Base-by-base conservation (phyloP, 441 rosid genomes). In the Adansonia rubrostipa region DNA sequence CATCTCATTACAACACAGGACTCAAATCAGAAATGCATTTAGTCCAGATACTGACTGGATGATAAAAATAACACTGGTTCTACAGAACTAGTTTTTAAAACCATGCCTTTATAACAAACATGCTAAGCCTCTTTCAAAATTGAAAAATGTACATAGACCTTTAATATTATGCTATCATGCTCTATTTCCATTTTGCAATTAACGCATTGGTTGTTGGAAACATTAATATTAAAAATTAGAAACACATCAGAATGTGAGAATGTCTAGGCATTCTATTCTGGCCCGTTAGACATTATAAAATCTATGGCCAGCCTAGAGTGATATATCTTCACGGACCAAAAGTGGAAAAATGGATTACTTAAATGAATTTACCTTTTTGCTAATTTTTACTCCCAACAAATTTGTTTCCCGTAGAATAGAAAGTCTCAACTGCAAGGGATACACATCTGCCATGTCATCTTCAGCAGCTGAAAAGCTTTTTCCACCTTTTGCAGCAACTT, bases 391-490 rank as follows among this genome's bases (percentile, higher is more conserved):
- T 71, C 93, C 96, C 84, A 95, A 78, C 0, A 89, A 84, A 81
- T 85, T 91, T n/a, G 86, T 82, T 83, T 97, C 99, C 77, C 81
- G 85, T 80, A 83, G 79, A 81, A 90, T 79, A 82, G 95, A 87
- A 79, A 97, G 91, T 86, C 97, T 91, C 70, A 97, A 91, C 78
- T 91, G 93, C 66, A 97, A 87, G 50, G 98, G 98, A 87, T 95
- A 97, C 73, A 93, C 99, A 85, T 95, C 99, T 11, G 92, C 90
- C 89, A 92, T 89, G 84, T 95, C 98, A 87, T 92, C 97, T 86
- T 92, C 97, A 22, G 95, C 92, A 78, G 92, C 89, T 14, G 89
- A 87, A 84, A 92, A 91, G 82, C 87, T 86, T 87, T 85, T 93
- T 22, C 91, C 85, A 66, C 85, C 81, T 92, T 86, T 95, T 70